These are phyloP conservation scores for Solanum tarijense DNA, from an alignment of 257 asterid genomes.

Conservation along the genomic window DNA sequence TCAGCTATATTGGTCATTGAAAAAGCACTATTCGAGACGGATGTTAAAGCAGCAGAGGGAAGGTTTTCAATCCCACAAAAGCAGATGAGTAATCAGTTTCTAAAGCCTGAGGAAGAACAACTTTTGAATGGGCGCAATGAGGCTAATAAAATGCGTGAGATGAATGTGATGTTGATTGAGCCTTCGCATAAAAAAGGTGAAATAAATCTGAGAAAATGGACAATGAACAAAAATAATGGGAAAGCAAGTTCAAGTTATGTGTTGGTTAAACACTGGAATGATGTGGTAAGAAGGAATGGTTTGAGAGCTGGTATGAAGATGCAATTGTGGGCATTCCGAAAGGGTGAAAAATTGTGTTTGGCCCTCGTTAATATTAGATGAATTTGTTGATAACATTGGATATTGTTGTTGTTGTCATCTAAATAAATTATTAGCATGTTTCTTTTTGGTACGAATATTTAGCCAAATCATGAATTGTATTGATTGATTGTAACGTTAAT, in stretches of 20 bases:
- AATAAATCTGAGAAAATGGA: background rate
- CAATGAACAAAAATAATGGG: background rate
- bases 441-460: background rate
- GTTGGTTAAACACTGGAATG: background rate
- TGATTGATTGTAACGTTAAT: background rate
- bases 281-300: background rate
- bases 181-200: background rate
- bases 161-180: background rate
- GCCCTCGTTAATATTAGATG: background rate
- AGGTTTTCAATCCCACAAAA: background rate
- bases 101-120: background rate
- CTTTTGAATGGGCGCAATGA: background rate
- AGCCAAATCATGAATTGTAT: background rate
- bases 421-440: background rate
- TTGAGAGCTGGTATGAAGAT: background rate
- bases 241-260: background rate
- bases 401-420: background rate
- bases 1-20: background rate
- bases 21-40: background rate
- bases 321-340: background rate
- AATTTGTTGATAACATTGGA: background rate
- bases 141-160: background rate
- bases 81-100: background rate
- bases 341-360: background rate
- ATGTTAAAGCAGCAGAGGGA: background rate